phyloP scores from a whole-genome alignment of 2,329 filamentous ascomycete genomes.

The Epichloe brachyelytri region DNA sequence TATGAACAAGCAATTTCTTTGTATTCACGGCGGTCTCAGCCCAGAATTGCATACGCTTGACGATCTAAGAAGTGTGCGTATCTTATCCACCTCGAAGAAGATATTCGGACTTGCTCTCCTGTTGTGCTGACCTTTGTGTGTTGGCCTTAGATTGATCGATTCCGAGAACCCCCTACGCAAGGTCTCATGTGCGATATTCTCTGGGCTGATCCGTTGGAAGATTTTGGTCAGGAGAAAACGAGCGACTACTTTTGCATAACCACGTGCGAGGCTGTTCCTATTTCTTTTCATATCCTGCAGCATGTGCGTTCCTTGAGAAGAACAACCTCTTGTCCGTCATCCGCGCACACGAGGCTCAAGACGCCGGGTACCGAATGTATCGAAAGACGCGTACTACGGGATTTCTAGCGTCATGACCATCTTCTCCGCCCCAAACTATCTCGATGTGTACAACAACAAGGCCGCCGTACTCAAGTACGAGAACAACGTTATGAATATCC shows the following conservation, averaged over 20 bases:
- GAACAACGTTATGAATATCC: constrained; percentile 99
- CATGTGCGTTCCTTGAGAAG: constrained; percentile 95
- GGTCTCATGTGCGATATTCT: constrained; percentile 98
- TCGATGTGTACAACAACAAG: constrained; percentile 99
- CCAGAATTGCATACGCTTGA: constrained; percentile 93
- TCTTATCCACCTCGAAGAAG: neutral
- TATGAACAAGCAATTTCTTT: constrained; percentile 99
- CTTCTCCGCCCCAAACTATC: constrained; percentile 96
- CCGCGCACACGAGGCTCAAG: constrained; percentile 94
- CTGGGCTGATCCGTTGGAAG: constrained; percentile 95
- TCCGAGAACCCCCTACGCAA: constrained; percentile 96
- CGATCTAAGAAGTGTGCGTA: constrained; percentile 70
- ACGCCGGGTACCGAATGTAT: constrained; percentile 98
- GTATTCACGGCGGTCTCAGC: constrained; percentile 92
- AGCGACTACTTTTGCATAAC: constrained; percentile 97
- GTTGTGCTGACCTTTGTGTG: neutral
- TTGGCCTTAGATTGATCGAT: constrained; percentile 69
- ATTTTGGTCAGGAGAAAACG: constrained; percentile 97
- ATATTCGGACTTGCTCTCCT: too few species aligned
- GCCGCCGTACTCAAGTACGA: constrained; percentile 97
- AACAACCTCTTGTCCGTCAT: constrained; percentile 97
- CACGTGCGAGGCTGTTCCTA: constrained; percentile 97
- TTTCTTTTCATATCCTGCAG: constrained; percentile 97
- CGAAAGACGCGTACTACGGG: constrained; percentile 95
- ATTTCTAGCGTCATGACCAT: constrained; percentile 99